Percentiles rank a stretch among this genome's conserved stretches.
Evolutionary conservation across 805 yeast genomes (phyloP).

Genomic region (Ogataea paraovalis): DNA sequence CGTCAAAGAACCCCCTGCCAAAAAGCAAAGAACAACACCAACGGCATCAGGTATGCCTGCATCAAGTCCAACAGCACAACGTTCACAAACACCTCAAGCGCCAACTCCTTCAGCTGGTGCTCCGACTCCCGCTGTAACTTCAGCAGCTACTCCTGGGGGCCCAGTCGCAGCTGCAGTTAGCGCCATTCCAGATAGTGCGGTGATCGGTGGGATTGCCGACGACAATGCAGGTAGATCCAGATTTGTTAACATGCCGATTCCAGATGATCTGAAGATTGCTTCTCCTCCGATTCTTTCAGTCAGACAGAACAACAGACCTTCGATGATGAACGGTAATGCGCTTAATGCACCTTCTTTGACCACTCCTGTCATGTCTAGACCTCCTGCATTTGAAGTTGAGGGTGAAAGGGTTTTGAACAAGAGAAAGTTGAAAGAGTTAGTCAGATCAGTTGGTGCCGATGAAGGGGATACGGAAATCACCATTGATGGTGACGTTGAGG

Average conservation of each 20-base stretch:
- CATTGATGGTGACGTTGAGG: slow-evolving; percentile 96
- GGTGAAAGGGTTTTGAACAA: slow-evolving; percentile 83
- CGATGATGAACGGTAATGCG: slow-evolving; percentile 81
- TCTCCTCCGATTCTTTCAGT: slow-evolving; percentile 63
- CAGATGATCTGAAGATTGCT: slow-evolving; percentile 61
- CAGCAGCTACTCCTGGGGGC: slow-evolving; percentile 14
- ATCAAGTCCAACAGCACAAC: slow-evolving; percentile 6
- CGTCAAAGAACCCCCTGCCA: slow-evolving; percentile 7
- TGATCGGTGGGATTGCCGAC: slow-evolving; percentile 6
- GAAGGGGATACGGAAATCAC: slow-evolving; percentile 88
- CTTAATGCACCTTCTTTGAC: slow-evolving; percentile 64
- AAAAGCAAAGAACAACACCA: slow-evolving; percentile 14
- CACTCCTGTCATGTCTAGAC: slow-evolving; percentile 67
- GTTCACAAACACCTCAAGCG: slow-evolving; percentile 4
- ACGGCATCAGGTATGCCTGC: background rate
- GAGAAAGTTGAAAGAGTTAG: slow-evolving; percentile 83
- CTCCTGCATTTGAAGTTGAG: slow-evolving; percentile 80
- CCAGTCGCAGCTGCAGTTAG: slow-evolving; percentile 14
- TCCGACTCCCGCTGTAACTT: slow-evolving; percentile 18
- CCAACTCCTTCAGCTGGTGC: slow-evolving; percentile 4
- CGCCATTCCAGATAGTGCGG: slow-evolving; percentile 4
- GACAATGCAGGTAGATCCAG: slow-evolving; percentile 45
- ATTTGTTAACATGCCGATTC: slow-evolving; percentile 68
- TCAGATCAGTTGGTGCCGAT: slow-evolving; percentile 74
- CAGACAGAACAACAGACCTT: slow-evolving; percentile 66